These are phyloP conservation scores for Guyanaporus albipodus DNA, from an alignment of 768 basidiomycete genomes.

Conservation along the genomic window DNA sequence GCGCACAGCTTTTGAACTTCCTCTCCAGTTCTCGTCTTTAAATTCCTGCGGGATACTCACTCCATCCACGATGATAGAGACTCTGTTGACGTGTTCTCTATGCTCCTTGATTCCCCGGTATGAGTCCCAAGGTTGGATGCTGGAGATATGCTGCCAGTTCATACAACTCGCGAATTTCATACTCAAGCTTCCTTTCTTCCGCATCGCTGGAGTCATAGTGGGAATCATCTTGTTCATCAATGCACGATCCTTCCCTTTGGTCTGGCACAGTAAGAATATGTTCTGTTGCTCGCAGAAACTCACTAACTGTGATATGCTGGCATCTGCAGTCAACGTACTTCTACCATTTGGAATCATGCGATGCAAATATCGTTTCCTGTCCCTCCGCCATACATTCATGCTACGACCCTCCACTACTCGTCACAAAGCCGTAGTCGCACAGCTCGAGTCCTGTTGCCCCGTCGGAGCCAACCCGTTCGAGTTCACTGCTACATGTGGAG, in stretches of 20 bases:
- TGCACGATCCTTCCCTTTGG: constrained; percentile 8
- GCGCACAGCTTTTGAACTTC: no score
- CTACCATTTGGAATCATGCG: constrained; percentile 12
- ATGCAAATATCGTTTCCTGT: constrained; percentile 7
- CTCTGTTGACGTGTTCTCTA: background rate
- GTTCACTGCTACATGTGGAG: constrained; percentile 1
- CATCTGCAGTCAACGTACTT: constrained; percentile 4
- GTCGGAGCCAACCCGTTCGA: constrained; percentile 16
- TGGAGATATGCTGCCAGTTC: background rate
- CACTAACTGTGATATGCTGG: background rate
- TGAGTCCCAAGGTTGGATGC: background rate
- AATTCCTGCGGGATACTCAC: background rate
- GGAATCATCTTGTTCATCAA: constrained; percentile 12
- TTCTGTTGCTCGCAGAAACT: background rate
- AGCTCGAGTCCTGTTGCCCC: constrained; percentile 14
- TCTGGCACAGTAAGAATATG: constrained; percentile 14
- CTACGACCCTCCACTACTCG: constrained; percentile 7
- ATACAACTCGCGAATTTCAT: background rate
- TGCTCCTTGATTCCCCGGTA: constrained; percentile 3
- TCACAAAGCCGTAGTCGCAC: constrained; percentile 7
- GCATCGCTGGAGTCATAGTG: background rate
- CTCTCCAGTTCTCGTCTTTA: background rate
- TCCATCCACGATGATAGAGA: background rate
- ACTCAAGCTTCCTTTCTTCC: background rate
- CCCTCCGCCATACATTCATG: constrained; percentile 3